These are phyloP conservation scores for Chytriomyces sp. DNA, from an alignment of 192 early-diverging fungal species.

Conservation along the genomic window DNA sequence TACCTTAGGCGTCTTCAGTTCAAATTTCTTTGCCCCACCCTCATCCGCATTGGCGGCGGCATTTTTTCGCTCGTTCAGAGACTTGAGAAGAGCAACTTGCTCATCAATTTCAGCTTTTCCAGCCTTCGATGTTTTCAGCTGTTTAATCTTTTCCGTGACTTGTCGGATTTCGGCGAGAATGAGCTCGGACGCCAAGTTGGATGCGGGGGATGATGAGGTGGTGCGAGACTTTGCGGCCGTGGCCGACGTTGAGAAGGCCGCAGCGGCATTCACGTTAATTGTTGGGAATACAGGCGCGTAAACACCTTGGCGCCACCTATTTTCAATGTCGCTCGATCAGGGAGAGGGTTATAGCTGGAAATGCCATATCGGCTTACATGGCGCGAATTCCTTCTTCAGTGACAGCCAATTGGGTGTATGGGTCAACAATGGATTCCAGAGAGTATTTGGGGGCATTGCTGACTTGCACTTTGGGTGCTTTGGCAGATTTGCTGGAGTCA, in stretches of 20 bases:
- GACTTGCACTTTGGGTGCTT: background rate
- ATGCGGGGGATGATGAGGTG: background rate
- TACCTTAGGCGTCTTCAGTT: conserved; percentile 82
- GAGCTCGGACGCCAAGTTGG: background rate
- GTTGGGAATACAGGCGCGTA: background rate
- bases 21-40: conserved; percentile 51
- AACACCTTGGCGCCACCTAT: background rate
- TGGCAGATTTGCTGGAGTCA: background rate
- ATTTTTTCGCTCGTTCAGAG: conserved; percentile 68
- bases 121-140: conserved; percentile 67
- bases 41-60: conserved; percentile 43
- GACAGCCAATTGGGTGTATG: background rate
- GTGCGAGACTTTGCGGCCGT: background rate
- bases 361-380: background rate
- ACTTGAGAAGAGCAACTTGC: conserved; percentile 61
- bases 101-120: conserved; percentile 61
- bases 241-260: background rate
- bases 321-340: background rate
- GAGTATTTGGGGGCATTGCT: background rate
- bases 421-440: background rate
- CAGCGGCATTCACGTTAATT: background rate
- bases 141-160: conserved; percentile 32
- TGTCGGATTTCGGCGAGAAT: conserved; percentile 1
- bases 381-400: background rate
- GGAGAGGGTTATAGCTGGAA: background rate